Conservation (phyloP, 257 asterid species). For the Solanum tarapatanum region DNA sequence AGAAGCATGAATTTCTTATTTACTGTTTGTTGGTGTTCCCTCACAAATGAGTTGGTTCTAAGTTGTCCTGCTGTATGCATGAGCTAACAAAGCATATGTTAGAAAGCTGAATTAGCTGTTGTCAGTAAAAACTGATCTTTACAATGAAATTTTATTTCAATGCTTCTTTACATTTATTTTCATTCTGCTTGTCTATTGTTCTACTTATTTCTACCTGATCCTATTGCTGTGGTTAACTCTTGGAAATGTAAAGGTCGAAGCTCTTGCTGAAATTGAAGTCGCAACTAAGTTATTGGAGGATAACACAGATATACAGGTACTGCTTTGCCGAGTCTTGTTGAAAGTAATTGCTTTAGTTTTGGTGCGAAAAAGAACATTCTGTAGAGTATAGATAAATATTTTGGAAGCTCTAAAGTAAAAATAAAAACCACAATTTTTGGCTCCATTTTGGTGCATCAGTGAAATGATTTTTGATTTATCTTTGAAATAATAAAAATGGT, state of each 20-base stretch:
- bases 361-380: not conserved
- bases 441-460: not conserved
- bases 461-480: not conserved
- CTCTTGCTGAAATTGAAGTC: conserved; percentile 90
- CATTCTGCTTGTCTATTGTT: not conserved
- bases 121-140: not conserved
- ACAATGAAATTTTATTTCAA: not conserved
- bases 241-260: conserved; percentile 62
- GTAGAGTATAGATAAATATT: not conserved
- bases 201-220: not conserved
- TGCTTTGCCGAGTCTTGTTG: not conserved
- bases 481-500: not conserved
- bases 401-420: not conserved
- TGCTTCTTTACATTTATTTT: not conserved
- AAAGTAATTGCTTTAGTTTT: not conserved
- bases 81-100: not conserved
- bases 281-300: conserved; percentile 77
- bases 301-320: conserved; percentile 50
- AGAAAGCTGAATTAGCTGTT: not conserved
- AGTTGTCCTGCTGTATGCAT: not conserved
- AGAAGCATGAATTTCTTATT: not conserved
- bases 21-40: not conserved
- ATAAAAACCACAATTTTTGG: not conserved
- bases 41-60: not conserved
- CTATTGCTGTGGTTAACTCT: not conserved